Evolutionary conservation across 495 filamentous ascomycete species (phyloP).

Genomic region (Aspergillus wentii): DNA sequence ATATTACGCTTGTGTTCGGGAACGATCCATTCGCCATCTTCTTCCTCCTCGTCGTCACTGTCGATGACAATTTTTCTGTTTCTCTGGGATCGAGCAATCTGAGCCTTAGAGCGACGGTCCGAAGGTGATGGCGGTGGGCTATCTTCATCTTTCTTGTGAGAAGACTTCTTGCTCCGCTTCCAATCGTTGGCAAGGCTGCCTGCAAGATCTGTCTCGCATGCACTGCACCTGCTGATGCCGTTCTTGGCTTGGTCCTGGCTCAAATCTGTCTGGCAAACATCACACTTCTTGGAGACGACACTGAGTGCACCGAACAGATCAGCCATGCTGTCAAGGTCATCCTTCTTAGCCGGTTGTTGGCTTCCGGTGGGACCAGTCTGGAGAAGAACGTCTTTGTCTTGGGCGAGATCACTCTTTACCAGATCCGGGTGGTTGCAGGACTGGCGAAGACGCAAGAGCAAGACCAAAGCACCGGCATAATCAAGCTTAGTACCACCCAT

Average conservation of each 20-base stretch:
- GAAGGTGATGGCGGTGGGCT: constrained; percentile 17
- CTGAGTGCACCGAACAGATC: constrained; percentile 79
- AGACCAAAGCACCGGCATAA: constrained; percentile 79
- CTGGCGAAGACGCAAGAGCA: constrained; percentile 84
- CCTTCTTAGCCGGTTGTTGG: constrained; percentile 43
- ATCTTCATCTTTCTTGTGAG: constrained; percentile 18
- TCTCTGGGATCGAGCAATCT: constrained; percentile 35
- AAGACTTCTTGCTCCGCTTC: constrained; percentile 39
- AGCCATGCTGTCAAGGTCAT: constrained; percentile 76
- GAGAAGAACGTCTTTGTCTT: constrained; percentile 78
- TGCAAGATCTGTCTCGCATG: constrained; percentile 67
- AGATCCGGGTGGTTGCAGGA: constrained; percentile 91
- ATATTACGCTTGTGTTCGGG: constrained; percentile 53
- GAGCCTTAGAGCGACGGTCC: constrained; percentile 13
- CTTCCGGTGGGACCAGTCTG: constrained; percentile 48
- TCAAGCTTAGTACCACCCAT: constrained; percentile 68
- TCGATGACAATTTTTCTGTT: constrained; percentile 55
- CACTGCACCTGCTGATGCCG: constrained; percentile 63
- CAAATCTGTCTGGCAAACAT: constrained; percentile 76
- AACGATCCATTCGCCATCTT: constrained; percentile 72
- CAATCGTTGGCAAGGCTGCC: constrained; percentile 24
- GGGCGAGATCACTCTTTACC: constrained; percentile 75
- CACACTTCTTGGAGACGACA: constrained; percentile 78
- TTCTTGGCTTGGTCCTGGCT: constrained; percentile 48
- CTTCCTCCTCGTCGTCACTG: constrained; percentile 65